Conservation (phyloP, 495 filamentous ascomycete species). For the Xylaria grammica region DNA sequence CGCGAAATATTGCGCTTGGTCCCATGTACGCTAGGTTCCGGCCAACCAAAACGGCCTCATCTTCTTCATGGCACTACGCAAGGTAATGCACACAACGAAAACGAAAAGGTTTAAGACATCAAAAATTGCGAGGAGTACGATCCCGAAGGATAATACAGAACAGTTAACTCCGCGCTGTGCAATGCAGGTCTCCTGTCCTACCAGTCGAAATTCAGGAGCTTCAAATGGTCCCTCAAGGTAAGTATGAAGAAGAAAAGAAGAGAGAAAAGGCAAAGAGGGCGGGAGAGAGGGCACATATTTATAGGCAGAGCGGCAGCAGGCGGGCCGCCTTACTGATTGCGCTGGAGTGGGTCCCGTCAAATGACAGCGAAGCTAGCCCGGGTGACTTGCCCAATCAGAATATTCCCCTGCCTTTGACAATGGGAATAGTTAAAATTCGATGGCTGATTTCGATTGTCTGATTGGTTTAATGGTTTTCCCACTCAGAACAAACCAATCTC, state of each 20-base stretch:
- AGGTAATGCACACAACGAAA: slow-evolving; percentile 35
- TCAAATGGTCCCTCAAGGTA: slow-evolving; percentile 71
- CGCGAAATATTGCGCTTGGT: too few relatives aligned
- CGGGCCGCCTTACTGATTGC: slow-evolving; percentile 25
- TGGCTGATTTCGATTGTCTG: background rate
- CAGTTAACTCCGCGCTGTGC: slow-evolving; percentile 73
- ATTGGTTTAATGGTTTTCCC: background rate
- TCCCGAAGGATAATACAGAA: slow-evolving; percentile 71
- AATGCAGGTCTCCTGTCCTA: slow-evolving; percentile 74
- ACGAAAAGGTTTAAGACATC: slow-evolving; percentile 54
- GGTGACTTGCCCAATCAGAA: slow-evolving; percentile 5
- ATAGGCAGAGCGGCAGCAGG: slow-evolving; percentile 16
- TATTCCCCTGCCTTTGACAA: background rate
- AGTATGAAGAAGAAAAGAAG: slow-evolving; percentile 67
- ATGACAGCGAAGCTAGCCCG: background rate
- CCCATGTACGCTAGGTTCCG: too few relatives aligned
- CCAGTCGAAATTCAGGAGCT: slow-evolving; percentile 65
- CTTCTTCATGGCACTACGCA: slow-evolving; percentile 32
- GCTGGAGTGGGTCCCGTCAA: slow-evolving; percentile 21
- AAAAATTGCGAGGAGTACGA: slow-evolving; percentile 75
- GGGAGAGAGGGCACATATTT: slow-evolving; percentile 29
- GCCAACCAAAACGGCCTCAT: too few relatives aligned
- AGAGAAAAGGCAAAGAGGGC: slow-evolving; percentile 26
- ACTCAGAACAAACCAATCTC: too few relatives aligned
- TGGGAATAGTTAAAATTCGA: slow-evolving; percentile 8